A percentile compares a stretch with the other conserved stretches of the same genome.
Evolutionary conservation across 2,329 filamentous ascomycete species (phyloP).

Genomic region (Dactylonectria estremocensis): DNA sequence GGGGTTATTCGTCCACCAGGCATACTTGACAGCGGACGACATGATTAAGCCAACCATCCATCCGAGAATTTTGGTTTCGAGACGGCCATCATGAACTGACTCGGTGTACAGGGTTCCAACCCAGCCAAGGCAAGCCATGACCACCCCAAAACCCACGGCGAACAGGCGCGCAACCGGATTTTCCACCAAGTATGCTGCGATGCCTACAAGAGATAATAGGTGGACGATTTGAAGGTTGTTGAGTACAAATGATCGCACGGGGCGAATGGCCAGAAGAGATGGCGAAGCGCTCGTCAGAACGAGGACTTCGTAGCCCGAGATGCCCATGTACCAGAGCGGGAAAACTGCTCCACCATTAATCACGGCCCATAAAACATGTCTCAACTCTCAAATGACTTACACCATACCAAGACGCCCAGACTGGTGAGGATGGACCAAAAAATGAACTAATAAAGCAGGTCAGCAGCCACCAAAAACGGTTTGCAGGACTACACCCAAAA

Average conservation of each 20-base stretch:
- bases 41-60: constrained; percentile 87
- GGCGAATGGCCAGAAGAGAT: constrained; percentile 79
- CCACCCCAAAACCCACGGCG: constrained; percentile 84
- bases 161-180: constrained; percentile 84
- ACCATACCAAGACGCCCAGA: constrained; percentile 92
- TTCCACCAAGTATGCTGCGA: constrained; percentile 84
- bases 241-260: constrained; percentile 77
- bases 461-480: constrained; percentile 28
- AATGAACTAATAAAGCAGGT: constrained; percentile 77
- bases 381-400: constrained; percentile 66
- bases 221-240: constrained; percentile 81
- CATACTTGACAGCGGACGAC: constrained; percentile 92
- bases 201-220: constrained; percentile 82
- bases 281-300: constrained; percentile 90
- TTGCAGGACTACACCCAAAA: constrained; percentile 1
- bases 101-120: constrained; percentile 86
- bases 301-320: constrained; percentile 93
- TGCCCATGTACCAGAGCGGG: constrained; percentile 98
- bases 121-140: constrained; percentile 87
- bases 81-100: constrained; percentile 78
- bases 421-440: constrained; percentile 97
- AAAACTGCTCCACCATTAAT: constrained; percentile 74
- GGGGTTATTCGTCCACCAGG: constrained; percentile 94
- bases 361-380: background rate
- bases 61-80: constrained; percentile 87